Conservation (phyloP, 1,284 basidiomycete species). For the Ustilago curta region DNA sequence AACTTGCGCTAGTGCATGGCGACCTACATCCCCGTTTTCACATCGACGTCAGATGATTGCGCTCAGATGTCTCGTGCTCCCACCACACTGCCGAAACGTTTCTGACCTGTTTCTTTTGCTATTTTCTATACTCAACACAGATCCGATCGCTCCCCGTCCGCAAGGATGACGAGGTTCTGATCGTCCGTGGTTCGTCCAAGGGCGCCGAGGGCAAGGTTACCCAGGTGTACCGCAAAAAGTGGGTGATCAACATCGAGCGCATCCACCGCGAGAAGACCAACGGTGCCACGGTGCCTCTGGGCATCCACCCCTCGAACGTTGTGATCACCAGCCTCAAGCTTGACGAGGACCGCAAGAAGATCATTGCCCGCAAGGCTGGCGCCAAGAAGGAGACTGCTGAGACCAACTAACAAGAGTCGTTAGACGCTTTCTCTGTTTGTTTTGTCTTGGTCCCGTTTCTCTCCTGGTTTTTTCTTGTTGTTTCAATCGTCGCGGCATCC, state of each 20-base stretch:
- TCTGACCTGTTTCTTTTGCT: neutral
- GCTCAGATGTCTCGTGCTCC: neutral
- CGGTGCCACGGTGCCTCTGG: constrained; percentile 91
- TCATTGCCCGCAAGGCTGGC: constrained; percentile 65
- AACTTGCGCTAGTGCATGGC: neutral
- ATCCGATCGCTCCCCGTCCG: constrained; percentile 92
- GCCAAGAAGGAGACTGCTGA: constrained; percentile 49
- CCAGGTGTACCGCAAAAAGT: constrained; percentile 97
- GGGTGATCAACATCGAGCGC: constrained; percentile 98
- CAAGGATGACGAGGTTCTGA: constrained; percentile 98
- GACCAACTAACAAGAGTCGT: constrained; percentile 41
- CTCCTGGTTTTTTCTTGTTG: constrained; percentile 12
- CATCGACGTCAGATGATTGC: constrained; percentile 16
- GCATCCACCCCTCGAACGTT: constrained; percentile 96
- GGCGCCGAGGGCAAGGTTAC: constrained; percentile 78
- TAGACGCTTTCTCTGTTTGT: neutral
- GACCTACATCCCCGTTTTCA: neutral
- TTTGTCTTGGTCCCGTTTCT: neutral
- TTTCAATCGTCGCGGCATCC: constrained; percentile 20
- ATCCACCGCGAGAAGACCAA: constrained; percentile 98
- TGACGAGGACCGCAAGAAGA: constrained; percentile 68
- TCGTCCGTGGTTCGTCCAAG: constrained; percentile 81
- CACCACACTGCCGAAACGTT: constrained; percentile 15
- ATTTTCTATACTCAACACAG: constrained; percentile 70
- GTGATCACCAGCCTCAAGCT: constrained; percentile 76